phyloP scores from a whole-genome alignment of 2,329 filamentous ascomycete genomes.

The Fusarium armeniacum region DNA sequence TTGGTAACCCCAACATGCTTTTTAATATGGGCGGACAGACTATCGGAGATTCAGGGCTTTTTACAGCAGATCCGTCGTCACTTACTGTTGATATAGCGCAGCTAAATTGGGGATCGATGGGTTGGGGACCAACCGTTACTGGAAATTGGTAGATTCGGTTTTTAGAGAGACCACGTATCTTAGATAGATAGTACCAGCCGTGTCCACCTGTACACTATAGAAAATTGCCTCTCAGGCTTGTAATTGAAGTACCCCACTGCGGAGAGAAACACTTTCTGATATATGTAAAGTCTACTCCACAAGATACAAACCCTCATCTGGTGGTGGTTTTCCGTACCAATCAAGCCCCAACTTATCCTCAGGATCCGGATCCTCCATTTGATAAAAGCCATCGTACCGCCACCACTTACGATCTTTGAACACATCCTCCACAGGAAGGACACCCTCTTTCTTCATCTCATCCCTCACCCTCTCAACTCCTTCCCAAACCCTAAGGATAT shows the following conservation, averaged over 20 bases:
- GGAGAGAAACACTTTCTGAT: too few species aligned
- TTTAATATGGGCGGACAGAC: constrained; percentile 1
- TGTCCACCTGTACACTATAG: background rate
- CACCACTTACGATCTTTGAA: constrained; percentile 25
- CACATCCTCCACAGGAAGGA: constrained; percentile 4
- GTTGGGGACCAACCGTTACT: background rate
- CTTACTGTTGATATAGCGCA: background rate
- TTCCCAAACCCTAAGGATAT: constrained; percentile 6
- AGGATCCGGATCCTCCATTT: constrained; percentile 27
- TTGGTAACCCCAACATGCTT: background rate
- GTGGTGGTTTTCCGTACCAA: constrained; percentile 10
- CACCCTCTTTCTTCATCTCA: background rate
- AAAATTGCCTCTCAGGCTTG: background rate
- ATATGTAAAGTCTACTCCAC: background rate
- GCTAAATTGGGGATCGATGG: constrained; percentile 6
- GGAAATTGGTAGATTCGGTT: background rate
- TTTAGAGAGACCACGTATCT: background rate
- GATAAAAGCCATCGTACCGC: constrained; percentile 25
- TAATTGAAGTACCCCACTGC: background rate
- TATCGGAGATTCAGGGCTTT: fast-evolving
- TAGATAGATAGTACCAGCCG: background rate
- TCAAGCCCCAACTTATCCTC: constrained; percentile 14
- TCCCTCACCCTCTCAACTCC: background rate
- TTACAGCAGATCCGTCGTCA: fast-evolving
- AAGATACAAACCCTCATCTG: constrained; percentile 6